A percentile compares a stretch with the other conserved stretches of the same genome.
Conservation (phyloP, 768 basidiomycete species). For the Scleroderma bovista region DNA sequence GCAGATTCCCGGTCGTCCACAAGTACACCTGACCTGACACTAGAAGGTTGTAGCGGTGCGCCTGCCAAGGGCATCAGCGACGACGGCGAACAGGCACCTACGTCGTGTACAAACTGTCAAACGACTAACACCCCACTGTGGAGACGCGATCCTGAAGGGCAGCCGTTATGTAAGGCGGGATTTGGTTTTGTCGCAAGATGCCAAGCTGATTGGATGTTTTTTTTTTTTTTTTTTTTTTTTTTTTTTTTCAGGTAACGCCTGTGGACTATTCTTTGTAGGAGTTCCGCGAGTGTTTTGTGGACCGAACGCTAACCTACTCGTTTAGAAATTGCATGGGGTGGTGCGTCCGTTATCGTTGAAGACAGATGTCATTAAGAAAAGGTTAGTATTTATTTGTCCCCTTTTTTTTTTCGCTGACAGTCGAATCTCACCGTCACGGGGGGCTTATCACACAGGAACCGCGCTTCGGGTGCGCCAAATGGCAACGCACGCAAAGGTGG, state of each 20-base stretch:
- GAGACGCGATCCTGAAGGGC: constrained; percentile 89
- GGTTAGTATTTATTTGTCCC: constrained; percentile 38
- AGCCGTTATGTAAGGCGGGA: constrained; percentile 70
- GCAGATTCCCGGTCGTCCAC: constrained; percentile 46
- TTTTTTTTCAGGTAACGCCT: constrained; percentile 64
- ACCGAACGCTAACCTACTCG: constrained; percentile 10
- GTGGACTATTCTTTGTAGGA: constrained; percentile 89
- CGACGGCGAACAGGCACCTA: constrained; percentile 68
- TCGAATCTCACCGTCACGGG: neutral
- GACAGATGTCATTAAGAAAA: constrained; percentile 97
- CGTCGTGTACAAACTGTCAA: constrained; percentile 90
- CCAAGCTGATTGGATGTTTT: too few relatives aligned
- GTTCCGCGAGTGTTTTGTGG: neutral
- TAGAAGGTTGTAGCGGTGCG: constrained; percentile 24
- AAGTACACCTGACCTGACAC: constrained; percentile 60
- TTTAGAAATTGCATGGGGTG: constrained; percentile 91
- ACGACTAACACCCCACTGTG: constrained; percentile 94
- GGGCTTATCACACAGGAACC: constrained; percentile 47
- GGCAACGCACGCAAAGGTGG: constrained; percentile 58
- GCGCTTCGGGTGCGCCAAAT: constrained; percentile 71
- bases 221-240: too few relatives aligned
- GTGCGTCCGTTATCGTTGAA: constrained; percentile 91
- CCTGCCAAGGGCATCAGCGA: constrained; percentile 44
- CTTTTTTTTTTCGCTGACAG: neutral
- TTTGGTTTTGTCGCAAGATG: too few relatives aligned